phyloP scores from a whole-genome alignment of 2,329 filamentous ascomycete species.

The Alternaria infectoria region DNA sequence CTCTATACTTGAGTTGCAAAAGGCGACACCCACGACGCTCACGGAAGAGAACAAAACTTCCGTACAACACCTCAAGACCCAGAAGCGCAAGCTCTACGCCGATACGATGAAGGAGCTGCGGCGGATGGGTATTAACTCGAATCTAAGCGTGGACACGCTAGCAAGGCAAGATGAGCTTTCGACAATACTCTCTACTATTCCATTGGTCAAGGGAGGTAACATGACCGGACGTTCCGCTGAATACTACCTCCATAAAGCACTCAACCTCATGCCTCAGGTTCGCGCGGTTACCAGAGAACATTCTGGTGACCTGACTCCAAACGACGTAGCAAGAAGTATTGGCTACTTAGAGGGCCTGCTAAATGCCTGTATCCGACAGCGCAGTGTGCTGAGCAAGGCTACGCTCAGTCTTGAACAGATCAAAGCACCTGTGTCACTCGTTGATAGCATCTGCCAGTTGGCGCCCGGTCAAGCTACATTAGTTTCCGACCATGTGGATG shows the following conservation, averaged over 20 bases:
- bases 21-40: constrained; percentile 79
- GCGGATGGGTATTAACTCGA: constrained; percentile 87
- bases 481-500: constrained; percentile 17
- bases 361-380: constrained; percentile 67
- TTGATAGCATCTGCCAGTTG: constrained; percentile 36
- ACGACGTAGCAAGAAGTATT: constrained; percentile 78
- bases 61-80: constrained; percentile 87
- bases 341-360: constrained; percentile 89
- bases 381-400: constrained; percentile 51
- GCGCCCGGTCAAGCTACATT: constrained; percentile 21
- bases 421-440: constrained; percentile 45
- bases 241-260: constrained; percentile 77
- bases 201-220: constrained; percentile 38
- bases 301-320: constrained; percentile 81
- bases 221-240: constrained; percentile 55
- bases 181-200: constrained; percentile 67
- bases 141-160: constrained; percentile 76
- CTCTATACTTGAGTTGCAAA: constrained; percentile 75
- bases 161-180: constrained; percentile 75
- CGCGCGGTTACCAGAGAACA: constrained; percentile 74
- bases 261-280: constrained; percentile 74
- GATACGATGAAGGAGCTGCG: constrained; percentile 84
- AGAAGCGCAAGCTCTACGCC: constrained; percentile 88
- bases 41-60: constrained; percentile 85
- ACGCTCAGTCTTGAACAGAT: constrained; percentile 46